Evolutionary conservation across 169 alveolate species (phyloP).

Genomic region (Cryptosporidium baileyi): DNA sequence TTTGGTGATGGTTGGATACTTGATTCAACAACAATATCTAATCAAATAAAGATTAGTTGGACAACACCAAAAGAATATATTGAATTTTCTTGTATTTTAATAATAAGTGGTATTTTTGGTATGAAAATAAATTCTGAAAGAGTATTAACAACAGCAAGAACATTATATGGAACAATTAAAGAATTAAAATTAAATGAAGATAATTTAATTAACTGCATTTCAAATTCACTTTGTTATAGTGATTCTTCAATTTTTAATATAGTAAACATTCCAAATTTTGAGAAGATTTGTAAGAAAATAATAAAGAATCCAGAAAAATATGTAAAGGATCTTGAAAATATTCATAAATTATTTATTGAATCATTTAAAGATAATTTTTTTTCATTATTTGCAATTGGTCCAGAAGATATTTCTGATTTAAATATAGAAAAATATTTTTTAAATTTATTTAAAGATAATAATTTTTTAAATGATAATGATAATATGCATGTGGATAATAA

Average conservation of each 20-base stretch:
- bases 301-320: slow-evolving; percentile 29
- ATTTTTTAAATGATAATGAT: too few relatives aligned
- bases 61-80: slow-evolving; percentile 62
- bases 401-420: background rate
- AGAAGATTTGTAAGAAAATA: background rate
- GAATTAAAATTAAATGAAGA: slow-evolving; percentile 40
- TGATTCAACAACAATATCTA: slow-evolving; percentile 43
- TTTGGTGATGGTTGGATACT: slow-evolving; percentile 41
- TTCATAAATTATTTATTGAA: background rate
- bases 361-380: slow-evolving; percentile 9
- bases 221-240: slow-evolving; percentile 40
- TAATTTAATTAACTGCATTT: slow-evolving; percentile 8
- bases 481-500: too few relatives aligned
- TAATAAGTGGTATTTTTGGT: slow-evolving; percentile 44
- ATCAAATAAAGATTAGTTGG: slow-evolving; percentile 58
- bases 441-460: background rate
- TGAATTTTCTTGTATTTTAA: slow-evolving; percentile 18
- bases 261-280: slow-evolving; percentile 40
- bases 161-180: slow-evolving; percentile 10
- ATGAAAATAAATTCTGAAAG: slow-evolving; percentile 20
- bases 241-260: slow-evolving; percentile 15
- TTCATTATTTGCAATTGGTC: slow-evolving; percentile 43
- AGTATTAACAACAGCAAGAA: slow-evolving; percentile 32
- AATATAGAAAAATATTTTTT: slow-evolving; percentile 6
- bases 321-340: background rate